Conservation (phyloP, 192 early-diverging fungal species). For the Coemansia sp. region DNA sequence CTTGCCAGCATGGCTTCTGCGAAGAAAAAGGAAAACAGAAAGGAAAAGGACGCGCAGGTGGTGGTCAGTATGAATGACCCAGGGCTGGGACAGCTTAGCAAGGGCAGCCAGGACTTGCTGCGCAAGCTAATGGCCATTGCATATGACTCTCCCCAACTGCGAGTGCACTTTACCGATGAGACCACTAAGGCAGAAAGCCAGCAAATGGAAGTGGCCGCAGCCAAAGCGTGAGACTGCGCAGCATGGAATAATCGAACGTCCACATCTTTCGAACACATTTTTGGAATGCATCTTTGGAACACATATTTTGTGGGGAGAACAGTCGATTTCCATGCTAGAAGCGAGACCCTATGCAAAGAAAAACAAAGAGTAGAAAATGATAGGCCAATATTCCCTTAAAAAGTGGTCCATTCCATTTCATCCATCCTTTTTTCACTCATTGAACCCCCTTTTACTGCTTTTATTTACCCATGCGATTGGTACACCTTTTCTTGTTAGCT, state of each 20-base stretch:
- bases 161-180: slow-evolving; percentile 21
- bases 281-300: neutral
- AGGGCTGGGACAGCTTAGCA: neutral
- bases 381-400: no score
- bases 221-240: neutral
- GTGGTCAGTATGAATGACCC: slow-evolving; percentile 41
- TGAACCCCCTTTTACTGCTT: neutral
- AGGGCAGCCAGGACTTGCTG: slow-evolving; percentile 28
- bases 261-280: neutral
- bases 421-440: neutral
- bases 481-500: slow-evolving; percentile 18
- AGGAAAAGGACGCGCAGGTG: slow-evolving; percentile 24
- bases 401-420: neutral
- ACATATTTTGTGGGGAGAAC: neutral
- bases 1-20: neutral
- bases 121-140: slow-evolving; percentile 27
- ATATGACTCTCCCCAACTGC: slow-evolving; percentile 25
- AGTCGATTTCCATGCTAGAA: neutral
- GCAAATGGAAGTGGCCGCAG: no score
- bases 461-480: slow-evolving; percentile 13
- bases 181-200: no score
- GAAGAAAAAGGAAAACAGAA: neutral
- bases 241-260: slow-evolving; percentile 8
- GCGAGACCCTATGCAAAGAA: neutral
- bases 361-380: neutral